A percentile compares a stretch with the other conserved stretches of the same genome.
Evolutionary conservation across 139 green algal genomes (phyloP).

Genomic region (Nannochloris sp.): DNA sequence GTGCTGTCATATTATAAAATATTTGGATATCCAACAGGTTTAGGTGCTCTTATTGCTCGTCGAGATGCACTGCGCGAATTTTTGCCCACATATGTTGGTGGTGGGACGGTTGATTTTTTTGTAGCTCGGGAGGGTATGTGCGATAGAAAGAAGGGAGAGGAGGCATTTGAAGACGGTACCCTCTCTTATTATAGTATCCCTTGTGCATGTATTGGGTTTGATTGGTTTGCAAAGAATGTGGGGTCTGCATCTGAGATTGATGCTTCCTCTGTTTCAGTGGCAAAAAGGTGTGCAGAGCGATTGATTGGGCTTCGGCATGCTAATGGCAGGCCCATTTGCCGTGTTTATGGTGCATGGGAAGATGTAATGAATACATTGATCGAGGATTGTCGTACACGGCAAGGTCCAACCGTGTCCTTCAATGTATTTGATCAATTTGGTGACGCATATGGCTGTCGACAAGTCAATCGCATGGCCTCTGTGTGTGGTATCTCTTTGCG

Average conservation of each 20-base stretch:
- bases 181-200: constrained; percentile 58
- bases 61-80: constrained; percentile 41
- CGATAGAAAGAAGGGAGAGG: constrained; percentile 32
- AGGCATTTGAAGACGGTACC: constrained; percentile 78
- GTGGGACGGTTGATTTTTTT: constrained; percentile 59
- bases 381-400: constrained; percentile 12
- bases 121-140: constrained; percentile 37
- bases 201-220: constrained; percentile 39
- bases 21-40: constrained; percentile 66
- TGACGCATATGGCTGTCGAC: constrained; percentile 55
- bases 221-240: constrained; percentile 24
- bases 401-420: constrained; percentile 77
- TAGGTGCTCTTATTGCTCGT: constrained; percentile 73
- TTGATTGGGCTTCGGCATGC: constrained; percentile 51
- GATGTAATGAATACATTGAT: not conserved
- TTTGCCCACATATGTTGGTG: constrained; percentile 73
- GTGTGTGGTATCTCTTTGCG: constrained; percentile 59
- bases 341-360: constrained; percentile 48
- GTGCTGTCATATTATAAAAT: constrained; percentile 92
- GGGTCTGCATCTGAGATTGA: constrained; percentile 26
- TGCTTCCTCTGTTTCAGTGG: not conserved
- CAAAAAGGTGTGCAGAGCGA: constrained; percentile 19
- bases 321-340: constrained; percentile 38
- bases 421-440: constrained; percentile 66
- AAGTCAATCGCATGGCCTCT: constrained; percentile 55